Evolutionary conservation across 2,329 filamentous ascomycete genomes (phyloP), one percentile per base, ranked within the genome.

Genomic region (Colletotrichum salicis): DNA sequence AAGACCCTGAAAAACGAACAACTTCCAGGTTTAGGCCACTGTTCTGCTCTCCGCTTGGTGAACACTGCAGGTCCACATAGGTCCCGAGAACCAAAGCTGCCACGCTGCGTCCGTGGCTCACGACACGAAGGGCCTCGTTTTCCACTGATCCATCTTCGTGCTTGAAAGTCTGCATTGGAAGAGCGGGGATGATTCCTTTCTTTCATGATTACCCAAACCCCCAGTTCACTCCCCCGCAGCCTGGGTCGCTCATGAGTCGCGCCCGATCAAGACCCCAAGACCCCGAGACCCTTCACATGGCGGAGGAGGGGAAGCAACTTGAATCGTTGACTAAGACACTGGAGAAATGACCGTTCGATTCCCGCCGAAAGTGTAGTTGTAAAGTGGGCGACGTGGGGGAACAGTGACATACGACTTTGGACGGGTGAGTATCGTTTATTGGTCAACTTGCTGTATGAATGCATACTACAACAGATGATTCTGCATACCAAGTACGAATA

Each of bases 1-100:
- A 11, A 64, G 58, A 64, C 69, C 69, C 54, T 69, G 64, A 64
- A 59, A 63, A 11, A 22, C 11, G 29, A 37, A 31, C 59, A 24
- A 52, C 29, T 52, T 35, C n/a, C 59, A 62, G n/a, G 4, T 35
- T 52, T 11, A 19, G 22, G 67, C 35, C 66, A 19, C 24, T 55
- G 29, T 29, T 15, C 67, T 48, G 31, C n/a, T 12, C 13, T 41
- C 37, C 33, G 59, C 51, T 62, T 52, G 2, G 12, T 7, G 24
- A 52, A 68, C 33, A 35, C n/a, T 27, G 33, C 33, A 29, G 64
- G 58, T 48, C 69, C 64, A 63, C 64, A 48, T 59, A 24, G 33
- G 45, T 54, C 54, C n/a, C 24, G 51, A 71, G 65, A 55, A 41
- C 2, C 37, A 41, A 59, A 37, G 58, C 51, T 29, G 27, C 4